Evolutionary conservation across 257 asterid genomes (phyloP), one percentile per base, ranked within the genome.

Genomic region (Solanum arcanum): DNA sequence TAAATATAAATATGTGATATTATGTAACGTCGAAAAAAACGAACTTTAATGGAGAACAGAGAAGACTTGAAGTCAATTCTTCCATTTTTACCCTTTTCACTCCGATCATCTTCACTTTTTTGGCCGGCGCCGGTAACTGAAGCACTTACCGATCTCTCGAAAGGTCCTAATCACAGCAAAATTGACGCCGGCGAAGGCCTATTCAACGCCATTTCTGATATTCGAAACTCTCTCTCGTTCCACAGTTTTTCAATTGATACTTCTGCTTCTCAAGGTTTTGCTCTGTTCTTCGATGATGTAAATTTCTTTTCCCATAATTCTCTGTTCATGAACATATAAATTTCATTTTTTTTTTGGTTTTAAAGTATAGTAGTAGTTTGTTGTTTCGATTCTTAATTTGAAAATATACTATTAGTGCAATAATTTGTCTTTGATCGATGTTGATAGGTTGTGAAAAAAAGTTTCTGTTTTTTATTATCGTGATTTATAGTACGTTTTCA

Each of bases 281-380:
- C 95, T 23, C 91, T 92, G 85, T 96, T 92, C 93, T 94, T 96
- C 84, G 95, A 96, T 86, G 94, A 94, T 76, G 99, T 96, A 86
- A 91, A 91, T 83, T 59, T 27, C 46, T 27, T 7, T 3, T 46
- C 3, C 44, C 78, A 13, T 69, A 69, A 69, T 64, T 68, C 39
- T 27, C 75, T 68, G 75, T 29, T 27, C 21, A 14, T 14, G 1
- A 27, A 13, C 21, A 68, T 2, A 29, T 68, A 68, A 0, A 68
- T 9, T 12, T 13, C 35, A 66, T 66, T 0, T 66, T 68, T 68
- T 31, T 31, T 64, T n/a, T 5, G 7, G 70, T 0, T 27, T 27
- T 11, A 68, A 68, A 68, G 39, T 68, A 31, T 5, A 70, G 39
- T 13, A 29, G 23, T 70, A 31, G 39, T 15, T 70, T 33, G 44